A percentile compares a stretch with the other conserved stretches of the same genome.
Conservation (phyloP, 1,284 basidiomycete genomes). For the Nidula niveotomentosa region DNA sequence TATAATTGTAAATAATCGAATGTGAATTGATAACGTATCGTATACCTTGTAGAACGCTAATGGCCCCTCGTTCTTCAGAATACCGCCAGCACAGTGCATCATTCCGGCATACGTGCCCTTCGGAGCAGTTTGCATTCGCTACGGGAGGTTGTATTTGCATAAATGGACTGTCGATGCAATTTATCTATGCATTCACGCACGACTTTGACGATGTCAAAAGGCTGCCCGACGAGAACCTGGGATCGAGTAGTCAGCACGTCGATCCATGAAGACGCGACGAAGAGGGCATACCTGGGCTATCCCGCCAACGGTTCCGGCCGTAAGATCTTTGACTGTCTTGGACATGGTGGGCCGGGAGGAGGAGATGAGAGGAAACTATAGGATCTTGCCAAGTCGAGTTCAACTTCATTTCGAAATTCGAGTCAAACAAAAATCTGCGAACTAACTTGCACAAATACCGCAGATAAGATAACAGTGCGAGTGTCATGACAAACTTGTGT, state of each 20-base stretch:
- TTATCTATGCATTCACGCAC: conserved; percentile 44
- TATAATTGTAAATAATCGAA: conserved; percentile 3
- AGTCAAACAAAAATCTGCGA: neutral
- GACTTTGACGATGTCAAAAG: conserved; percentile 97
- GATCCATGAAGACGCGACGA: conserved; percentile 1
- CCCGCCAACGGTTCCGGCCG: conserved; percentile 86
- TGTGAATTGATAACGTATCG: neutral
- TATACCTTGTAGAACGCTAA: conserved; percentile 93
- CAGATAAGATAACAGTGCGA: conserved; percentile 27
- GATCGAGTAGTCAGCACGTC: conserved; percentile 9
- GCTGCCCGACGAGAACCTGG: conserved; percentile 89
- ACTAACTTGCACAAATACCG: conserved; percentile 21
- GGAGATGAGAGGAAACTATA: conserved; percentile 1
- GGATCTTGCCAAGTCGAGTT: neutral
- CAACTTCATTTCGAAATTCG: neutral
- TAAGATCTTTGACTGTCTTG: conserved; percentile 72
- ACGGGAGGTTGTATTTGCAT: conserved; percentile 1
- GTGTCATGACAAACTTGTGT: conserved; percentile 7
- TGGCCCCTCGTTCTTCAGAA: conserved; percentile 90
- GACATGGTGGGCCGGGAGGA: conserved; percentile 29
- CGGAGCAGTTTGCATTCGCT: conserved; percentile 94
- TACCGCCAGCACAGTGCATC: conserved; percentile 85
- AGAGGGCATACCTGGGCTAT: conserved; percentile 72
- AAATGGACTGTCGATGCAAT: neutral
- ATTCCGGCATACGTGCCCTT: conserved; percentile 89